Conservation (phyloP, 495 filamentous ascomycete species). For the Talaromyces stipitatus region DNA sequence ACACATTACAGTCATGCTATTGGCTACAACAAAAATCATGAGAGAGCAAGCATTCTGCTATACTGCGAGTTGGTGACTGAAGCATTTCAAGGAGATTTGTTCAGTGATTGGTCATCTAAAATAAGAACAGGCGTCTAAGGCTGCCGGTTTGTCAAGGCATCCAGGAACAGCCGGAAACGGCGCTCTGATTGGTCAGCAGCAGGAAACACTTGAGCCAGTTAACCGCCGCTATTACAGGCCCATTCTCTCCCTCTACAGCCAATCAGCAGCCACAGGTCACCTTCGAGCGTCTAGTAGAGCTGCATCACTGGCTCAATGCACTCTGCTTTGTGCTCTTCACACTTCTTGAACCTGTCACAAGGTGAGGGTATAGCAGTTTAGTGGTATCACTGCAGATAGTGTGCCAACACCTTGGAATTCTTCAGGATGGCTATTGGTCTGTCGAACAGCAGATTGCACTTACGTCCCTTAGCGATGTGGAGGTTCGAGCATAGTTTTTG, state of each 20-base stretch:
- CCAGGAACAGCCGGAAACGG: neutral
- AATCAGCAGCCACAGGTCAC: neutral
- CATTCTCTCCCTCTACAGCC: neutral
- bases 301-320: slow-evolving; percentile 1
- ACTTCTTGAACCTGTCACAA: slow-evolving; percentile 1
- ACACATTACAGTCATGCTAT: neutral
- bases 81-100: neutral
- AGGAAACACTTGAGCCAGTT: neutral
- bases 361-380: neutral
- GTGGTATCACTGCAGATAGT: neutral
- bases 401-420: slow-evolving; percentile 6
- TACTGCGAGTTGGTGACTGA: neutral
- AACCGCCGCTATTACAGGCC: neutral
- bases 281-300: neutral
- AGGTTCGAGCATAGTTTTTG: neutral
- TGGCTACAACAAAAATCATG: neutral
- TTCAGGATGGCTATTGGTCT: slow-evolving; percentile 4
- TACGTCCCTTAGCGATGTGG: neutral
- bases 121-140: neutral
- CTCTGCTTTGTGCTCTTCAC: neutral
- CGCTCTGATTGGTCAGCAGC: neutral
- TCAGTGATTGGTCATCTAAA: neutral
- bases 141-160: neutral
- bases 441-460: neutral
- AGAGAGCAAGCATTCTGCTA: neutral